Conservation (phyloP, 2,329 filamentous ascomycete genomes). For the Hypoxylon sp. region DNA sequence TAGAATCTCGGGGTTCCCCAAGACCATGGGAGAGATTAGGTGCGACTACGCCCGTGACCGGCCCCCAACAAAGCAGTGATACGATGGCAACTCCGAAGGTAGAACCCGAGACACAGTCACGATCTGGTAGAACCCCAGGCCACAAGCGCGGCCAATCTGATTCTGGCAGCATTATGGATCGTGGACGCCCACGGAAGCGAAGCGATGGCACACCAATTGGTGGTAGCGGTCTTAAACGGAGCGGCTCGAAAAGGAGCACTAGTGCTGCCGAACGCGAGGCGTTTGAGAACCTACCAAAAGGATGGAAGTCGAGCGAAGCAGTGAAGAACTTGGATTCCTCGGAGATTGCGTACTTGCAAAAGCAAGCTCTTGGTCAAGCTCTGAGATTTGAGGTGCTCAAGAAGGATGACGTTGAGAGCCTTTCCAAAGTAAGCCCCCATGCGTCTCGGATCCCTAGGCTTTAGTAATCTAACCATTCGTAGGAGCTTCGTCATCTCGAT, state of each 20-base stretch:
- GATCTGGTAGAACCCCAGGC: constrained; percentile 33
- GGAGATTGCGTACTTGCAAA: constrained; percentile 62
- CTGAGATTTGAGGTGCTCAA: constrained; percentile 71
- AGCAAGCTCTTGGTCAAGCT: constrained; percentile 69
- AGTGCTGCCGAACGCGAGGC: constrained; percentile 64
- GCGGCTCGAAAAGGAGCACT: constrained; percentile 55
- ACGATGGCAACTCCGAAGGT: constrained; percentile 44
- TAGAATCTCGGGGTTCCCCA: constrained; percentile 55
- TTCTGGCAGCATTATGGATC: constrained; percentile 66
- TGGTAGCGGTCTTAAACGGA: constrained; percentile 48
- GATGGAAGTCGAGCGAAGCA: constrained; percentile 64
- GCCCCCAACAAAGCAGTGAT: constrained; percentile 45
- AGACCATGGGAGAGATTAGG: constrained; percentile 54
- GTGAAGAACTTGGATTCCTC: constrained; percentile 54
- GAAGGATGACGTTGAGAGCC: constrained; percentile 67
- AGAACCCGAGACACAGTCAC: constrained; percentile 42
- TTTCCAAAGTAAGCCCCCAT: constrained; percentile 65
- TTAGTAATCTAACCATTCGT: constrained; percentile 21
- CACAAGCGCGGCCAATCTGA: constrained; percentile 67
- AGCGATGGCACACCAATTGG: constrained; percentile 52
- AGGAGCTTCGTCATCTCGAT: constrained; percentile 80
- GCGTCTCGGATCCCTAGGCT: background rate
- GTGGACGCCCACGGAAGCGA: constrained; percentile 67
- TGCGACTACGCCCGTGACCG: constrained; percentile 38
- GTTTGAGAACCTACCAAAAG: constrained; percentile 69